phyloP scores from a whole-genome alignment of 2,329 filamentous ascomycete species.

The Diplodia scrobiculata region DNA sequence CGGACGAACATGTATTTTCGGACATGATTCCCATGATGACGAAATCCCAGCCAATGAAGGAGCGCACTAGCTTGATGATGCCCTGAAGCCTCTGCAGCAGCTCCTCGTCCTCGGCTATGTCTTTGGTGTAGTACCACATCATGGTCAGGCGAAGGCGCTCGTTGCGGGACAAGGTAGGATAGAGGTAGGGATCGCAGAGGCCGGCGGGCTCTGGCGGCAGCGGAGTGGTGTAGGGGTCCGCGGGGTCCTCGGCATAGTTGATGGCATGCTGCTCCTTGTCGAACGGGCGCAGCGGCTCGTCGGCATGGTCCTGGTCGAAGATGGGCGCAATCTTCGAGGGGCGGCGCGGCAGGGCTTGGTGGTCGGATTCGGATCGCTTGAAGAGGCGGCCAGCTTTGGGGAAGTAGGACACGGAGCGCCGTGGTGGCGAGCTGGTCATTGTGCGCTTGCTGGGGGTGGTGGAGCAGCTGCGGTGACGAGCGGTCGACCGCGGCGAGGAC shows the following conservation, averaged over 20 bases:
- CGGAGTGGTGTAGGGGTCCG: constrained; percentile 24
- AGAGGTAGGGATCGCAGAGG: constrained; percentile 40
- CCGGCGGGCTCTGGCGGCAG: constrained; percentile 32
- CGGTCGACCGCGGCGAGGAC: background rate
- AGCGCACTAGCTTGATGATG: constrained; percentile 47
- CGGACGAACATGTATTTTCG: constrained; percentile 42
- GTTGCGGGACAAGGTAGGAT: constrained; percentile 42
- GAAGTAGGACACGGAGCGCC: constrained; percentile 28
- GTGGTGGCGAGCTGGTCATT: constrained; percentile 3
- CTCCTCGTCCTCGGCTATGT: constrained; percentile 46
- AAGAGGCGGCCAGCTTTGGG: constrained; percentile 27
- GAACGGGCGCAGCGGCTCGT: constrained; percentile 26
- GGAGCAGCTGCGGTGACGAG: background rate
- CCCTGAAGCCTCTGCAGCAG: constrained; percentile 49
- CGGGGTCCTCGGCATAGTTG: constrained; percentile 10
- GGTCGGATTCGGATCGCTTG: background rate
- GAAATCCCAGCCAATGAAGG: constrained; percentile 52
- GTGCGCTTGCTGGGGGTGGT: background rate
- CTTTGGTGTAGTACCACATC: constrained; percentile 52
- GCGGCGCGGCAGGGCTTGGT: constrained; percentile 9
- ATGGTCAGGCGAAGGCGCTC: constrained; percentile 45
- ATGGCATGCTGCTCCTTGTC: constrained; percentile 8
- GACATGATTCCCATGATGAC: constrained; percentile 50
- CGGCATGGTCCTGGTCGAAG: constrained; percentile 23
- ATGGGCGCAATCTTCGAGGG: constrained; percentile 27